Evolutionary conservation across 495 filamentous ascomycete genomes (phyloP).

Genomic region (Aspergillus sclerotioniger): DNA sequence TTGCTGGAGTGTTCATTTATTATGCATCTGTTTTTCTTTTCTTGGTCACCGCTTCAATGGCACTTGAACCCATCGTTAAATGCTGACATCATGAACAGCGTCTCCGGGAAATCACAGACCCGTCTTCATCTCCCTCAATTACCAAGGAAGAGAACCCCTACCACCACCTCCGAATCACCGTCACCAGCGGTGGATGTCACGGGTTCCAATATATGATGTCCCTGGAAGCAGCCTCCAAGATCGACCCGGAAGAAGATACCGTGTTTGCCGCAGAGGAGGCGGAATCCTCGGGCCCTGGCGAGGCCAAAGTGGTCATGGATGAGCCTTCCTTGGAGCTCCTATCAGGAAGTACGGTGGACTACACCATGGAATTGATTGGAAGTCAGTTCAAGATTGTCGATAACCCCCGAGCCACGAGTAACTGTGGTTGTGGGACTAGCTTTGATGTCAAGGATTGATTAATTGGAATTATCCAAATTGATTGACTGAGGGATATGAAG

Average conservation of each 20-base stretch:
- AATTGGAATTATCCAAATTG: neutral
- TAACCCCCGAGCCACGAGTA: constrained; percentile 86
- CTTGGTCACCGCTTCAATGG: neutral
- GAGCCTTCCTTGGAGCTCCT: constrained; percentile 81
- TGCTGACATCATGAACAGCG: constrained; percentile 43
- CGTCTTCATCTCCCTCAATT: constrained; percentile 39
- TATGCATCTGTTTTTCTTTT: neutral
- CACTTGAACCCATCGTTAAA: neutral
- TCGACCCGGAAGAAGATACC: constrained; percentile 75
- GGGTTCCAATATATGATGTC: constrained; percentile 98
- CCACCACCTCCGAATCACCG: constrained; percentile 82
- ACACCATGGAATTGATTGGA: constrained; percentile 94
- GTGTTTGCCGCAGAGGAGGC: constrained; percentile 45
- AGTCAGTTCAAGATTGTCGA: constrained; percentile 96
- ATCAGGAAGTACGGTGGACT: constrained; percentile 92
- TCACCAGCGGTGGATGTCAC: constrained; percentile 92
- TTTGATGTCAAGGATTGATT: constrained; percentile 79
- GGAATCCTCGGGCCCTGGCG: constrained; percentile 39
- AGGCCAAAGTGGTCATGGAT: constrained; percentile 87
- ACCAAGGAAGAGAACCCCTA: constrained; percentile 73
- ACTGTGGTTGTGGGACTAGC: constrained; percentile 96
- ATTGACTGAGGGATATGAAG: no score
- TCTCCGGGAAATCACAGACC: constrained; percentile 59
- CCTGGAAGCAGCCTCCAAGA: constrained; percentile 58
- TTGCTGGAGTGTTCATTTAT: neutral